Evolutionary conservation across 257 asterid species (phyloP), one percentile per base, ranked within the genome.

Genomic region (Datura wrightii): DNA sequence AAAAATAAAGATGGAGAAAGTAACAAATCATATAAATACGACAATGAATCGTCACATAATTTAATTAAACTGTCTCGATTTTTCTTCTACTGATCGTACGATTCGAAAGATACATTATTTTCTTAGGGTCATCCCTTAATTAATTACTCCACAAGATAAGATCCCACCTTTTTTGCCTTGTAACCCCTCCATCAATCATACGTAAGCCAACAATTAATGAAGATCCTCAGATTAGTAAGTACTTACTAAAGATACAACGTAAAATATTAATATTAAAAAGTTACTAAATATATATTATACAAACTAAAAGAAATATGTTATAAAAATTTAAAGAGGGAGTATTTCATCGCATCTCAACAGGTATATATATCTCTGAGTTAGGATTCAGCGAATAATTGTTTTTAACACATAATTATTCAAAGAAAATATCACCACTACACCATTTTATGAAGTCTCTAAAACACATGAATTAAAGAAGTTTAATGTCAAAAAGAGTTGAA

Each of bases 401-500:
- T 59, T 3, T 37, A 65, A 14, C 76, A 37, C 24, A 34, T 24
- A 63, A 66, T 36, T 36, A 36, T 5, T 37, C 48, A 36, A 36
- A 66, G 46, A 13, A 36, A 36, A 41, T 37, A 67, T 37, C 50
- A 39, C 74, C 74, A 63, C 72, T 34, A 34, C 3, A 37, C 50
- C 70, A 24, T 24, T 24, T 24, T 24, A 24, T 24, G 31, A 24
- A 24, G 31, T 24, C 31, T 66, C 10, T 67, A 37, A 37, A 52
- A 46, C 37, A n/a, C 58, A 0, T 14, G 13, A 37, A 10, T 72
- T n/a, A 46, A 72, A 44, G 16, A 72, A 48, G 19, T 59, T 16
- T 48, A 74, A 48, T 85, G 84, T 18, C 82, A 60, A 83, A 88
- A 52, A 8, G 34, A 83, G 37, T 69, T 53, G 85, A 83, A 24